Percentiles rank a stretch among this genome's conserved stretches.
phyloP scores from a whole-genome alignment of 164 flowering plant species.

The Kalanchoe fedtschenkoi region DNA sequence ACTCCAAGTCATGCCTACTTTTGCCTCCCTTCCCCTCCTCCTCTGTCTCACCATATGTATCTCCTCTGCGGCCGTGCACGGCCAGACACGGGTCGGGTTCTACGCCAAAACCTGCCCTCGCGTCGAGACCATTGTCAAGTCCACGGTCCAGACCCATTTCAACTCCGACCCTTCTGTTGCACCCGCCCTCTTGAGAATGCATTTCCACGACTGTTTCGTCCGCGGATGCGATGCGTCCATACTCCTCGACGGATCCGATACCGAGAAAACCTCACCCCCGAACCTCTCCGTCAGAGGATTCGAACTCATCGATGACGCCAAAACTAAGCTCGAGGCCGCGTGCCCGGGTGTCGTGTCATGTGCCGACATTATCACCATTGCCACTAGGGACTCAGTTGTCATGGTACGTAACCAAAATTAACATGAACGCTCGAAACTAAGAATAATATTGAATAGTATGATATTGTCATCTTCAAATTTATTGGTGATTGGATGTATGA shows the following conservation, averaged over 20 bases:
- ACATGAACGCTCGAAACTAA: too few species aligned
- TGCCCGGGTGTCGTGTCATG: conserved; percentile 74
- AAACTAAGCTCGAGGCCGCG: conserved; percentile 39
- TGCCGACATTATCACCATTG: conserved; percentile 63
- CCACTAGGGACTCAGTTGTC: conserved; percentile 67
- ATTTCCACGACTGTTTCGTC: conserved; percentile 6
- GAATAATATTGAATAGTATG: too few species aligned
- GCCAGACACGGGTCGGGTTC: conserved; percentile 6
- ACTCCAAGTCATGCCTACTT: neutral
- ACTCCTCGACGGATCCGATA: conserved; percentile 34
- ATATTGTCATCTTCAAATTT: too few species aligned
- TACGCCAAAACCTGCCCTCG: conserved; percentile 2
- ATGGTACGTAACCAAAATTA: too few species aligned
- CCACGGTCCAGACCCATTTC: neutral
- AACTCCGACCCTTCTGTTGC: neutral
- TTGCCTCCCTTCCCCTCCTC: neutral
- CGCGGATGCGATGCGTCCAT: conserved; percentile 75
- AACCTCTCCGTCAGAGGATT: conserved; percentile 58
- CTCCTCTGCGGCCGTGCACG: neutral
- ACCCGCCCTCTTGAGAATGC: neutral
- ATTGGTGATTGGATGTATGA: too few species aligned
- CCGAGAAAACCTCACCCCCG: conserved; percentile 45
- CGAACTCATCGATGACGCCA: conserved; percentile 61
- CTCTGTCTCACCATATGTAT: neutral
- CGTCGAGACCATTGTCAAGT: neutral